phyloP scores from a whole-genome alignment of 495 filamentous ascomycete species.

The Mytilinidion resinicola region DNA sequence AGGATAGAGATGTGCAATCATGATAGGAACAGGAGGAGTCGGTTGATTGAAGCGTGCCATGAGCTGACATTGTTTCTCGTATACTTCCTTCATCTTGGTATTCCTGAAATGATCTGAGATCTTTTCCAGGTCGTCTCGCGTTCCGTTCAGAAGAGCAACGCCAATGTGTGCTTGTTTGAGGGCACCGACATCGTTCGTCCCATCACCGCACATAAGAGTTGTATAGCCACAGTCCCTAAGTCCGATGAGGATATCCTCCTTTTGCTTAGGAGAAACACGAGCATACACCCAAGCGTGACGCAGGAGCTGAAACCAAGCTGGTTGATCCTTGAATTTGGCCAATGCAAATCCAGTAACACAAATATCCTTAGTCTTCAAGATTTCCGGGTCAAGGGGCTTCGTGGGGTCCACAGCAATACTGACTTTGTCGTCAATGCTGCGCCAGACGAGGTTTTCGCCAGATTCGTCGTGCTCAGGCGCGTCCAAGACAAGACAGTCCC shows the following conservation, averaged over 20 bases:
- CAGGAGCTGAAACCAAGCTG: conserved; percentile 64
- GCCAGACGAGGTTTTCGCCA: conserved; percentile 82
- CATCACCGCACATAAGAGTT: conserved; percentile 97
- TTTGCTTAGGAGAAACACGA: conserved; percentile 95
- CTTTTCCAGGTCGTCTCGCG: conserved; percentile 77
- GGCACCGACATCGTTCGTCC: conserved; percentile 96
- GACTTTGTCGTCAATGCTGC: conserved; percentile 85
- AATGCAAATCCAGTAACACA: conserved; percentile 95
- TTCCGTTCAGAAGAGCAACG: conserved; percentile 92
- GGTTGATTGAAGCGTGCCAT: conserved; percentile 94
- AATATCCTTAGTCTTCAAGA: conserved; percentile 81
- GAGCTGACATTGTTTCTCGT: conserved; percentile 87
- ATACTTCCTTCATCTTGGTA: conserved; percentile 96
- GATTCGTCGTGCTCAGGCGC: conserved; percentile 85
- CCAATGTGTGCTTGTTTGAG: conserved; percentile 98
- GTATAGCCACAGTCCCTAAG: conserved; percentile 96
- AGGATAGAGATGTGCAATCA: conserved; percentile 92
- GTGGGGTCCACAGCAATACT: conserved; percentile 83
- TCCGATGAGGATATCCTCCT: conserved; percentile 94
- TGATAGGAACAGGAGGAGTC: conserved; percentile 74
- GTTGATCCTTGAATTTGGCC: conserved; percentile 76
- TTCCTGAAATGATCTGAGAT: conserved; percentile 90
- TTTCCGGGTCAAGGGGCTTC: conserved; percentile 70
- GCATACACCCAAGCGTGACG: conserved; percentile 97
- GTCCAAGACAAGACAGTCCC: conserved; percentile 90